A percentile compares a stretch with the other conserved stretches of the same genome.
Evolutionary conservation across 805 yeast genomes (phyloP).

Genomic region (Candida xiaguanensis): DNA sequence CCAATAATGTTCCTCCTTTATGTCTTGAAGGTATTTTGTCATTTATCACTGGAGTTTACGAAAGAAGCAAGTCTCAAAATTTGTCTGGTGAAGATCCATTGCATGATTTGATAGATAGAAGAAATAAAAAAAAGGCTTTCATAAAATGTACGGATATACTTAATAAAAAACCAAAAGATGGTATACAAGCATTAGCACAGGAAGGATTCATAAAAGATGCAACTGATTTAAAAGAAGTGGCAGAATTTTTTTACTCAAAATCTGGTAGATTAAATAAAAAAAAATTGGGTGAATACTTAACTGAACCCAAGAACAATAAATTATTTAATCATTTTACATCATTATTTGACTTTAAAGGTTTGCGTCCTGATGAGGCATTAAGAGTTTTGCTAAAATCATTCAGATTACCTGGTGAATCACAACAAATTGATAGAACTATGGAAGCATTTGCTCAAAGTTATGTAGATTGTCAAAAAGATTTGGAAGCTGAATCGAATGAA

Average conservation of each 20-base stretch:
- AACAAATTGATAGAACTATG: conserved; percentile 88
- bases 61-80: conserved; percentile 36
- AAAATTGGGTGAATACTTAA: conserved; percentile 78
- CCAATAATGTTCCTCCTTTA: conserved; percentile 87
- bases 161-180: conserved; percentile 75
- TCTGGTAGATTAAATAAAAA: conserved; percentile 85
- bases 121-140: conserved; percentile 66
- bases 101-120: conserved; percentile 38
- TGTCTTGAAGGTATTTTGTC: conserved; percentile 85
- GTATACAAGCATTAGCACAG: conserved; percentile 61
- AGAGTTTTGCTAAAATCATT: conserved; percentile 77
- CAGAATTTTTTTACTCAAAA: conserved; percentile 70
- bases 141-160: conserved; percentile 71
- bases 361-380: conserved; percentile 91
- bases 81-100: conserved; percentile 9
- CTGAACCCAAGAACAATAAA: conserved; percentile 65
- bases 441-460: conserved; percentile 83
- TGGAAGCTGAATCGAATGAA: conserved; percentile 7
- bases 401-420: conserved; percentile 96
- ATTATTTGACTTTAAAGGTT: conserved; percentile 67
- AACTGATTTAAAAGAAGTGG: conserved; percentile 58
- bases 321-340: conserved; percentile 63
- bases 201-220: conserved; percentile 55
- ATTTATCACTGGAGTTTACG: conserved; percentile 60
- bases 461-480: conserved; percentile 52